phyloP scores from a whole-genome alignment of 805 yeast species.

The Candida corydali region DNA sequence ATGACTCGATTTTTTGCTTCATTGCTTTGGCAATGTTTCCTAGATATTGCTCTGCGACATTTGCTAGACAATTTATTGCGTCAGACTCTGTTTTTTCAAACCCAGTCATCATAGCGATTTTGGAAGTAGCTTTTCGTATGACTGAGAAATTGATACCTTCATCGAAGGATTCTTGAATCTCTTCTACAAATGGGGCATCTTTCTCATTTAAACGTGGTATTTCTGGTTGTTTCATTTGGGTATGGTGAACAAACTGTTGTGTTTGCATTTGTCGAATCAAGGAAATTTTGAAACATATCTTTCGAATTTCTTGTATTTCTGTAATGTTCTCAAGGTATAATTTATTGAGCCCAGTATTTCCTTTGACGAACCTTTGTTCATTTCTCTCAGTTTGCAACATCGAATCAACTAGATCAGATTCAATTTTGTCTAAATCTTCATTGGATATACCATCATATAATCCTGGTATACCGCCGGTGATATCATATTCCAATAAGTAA shows the following conservation, averaged over 20 bases:
- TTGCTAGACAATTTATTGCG: constrained; percentile 77
- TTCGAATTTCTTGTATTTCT: constrained; percentile 84
- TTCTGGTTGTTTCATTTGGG: constrained; percentile 69
- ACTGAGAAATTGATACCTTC: constrained; percentile 57
- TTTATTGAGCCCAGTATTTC: constrained; percentile 55
- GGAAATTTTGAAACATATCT: constrained; percentile 82
- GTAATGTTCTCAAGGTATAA: constrained; percentile 62
- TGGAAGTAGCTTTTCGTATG: constrained; percentile 65
- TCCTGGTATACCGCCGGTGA: constrained; percentile 75
- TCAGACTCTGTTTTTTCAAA: constrained; percentile 77
- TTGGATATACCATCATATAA: constrained; percentile 52
- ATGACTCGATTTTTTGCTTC: constrained; percentile 67
- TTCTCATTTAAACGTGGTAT: constrained; percentile 56
- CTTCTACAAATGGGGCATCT: constrained; percentile 57
- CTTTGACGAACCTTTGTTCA: constrained; percentile 27
- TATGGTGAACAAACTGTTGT: constrained; percentile 67
- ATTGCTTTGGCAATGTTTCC: constrained; percentile 69
- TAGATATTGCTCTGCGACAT: constrained; percentile 77
- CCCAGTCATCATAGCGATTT: constrained; percentile 86
- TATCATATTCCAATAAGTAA: constrained; percentile 77
- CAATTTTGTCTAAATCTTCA: constrained; percentile 35
- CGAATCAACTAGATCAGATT: constrained; percentile 32
- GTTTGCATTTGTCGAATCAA: constrained; percentile 88
- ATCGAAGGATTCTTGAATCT: constrained; percentile 28
- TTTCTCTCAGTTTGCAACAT: constrained; percentile 22